phyloP scores from a whole-genome alignment of 805 yeast species.

The Suhomyces sp. region DNA sequence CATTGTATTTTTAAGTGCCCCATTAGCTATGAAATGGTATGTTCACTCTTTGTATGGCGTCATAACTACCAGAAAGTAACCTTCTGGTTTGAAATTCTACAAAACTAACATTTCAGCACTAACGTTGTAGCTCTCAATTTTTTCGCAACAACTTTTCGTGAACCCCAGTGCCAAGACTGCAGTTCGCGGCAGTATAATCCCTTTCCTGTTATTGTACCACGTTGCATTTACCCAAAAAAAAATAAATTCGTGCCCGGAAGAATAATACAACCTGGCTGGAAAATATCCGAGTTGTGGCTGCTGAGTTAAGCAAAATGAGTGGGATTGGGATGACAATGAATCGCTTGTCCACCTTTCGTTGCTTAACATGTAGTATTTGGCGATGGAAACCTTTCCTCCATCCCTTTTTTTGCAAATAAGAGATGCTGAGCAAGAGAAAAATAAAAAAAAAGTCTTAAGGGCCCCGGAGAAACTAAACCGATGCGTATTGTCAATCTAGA shows the following conservation, averaged over 20 bases:
- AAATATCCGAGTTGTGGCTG: neutral
- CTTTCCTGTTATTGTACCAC: neutral
- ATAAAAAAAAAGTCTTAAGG: neutral
- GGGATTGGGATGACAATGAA: neutral
- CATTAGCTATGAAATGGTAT: neutral
- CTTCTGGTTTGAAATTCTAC: neutral
- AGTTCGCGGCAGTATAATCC: neutral
- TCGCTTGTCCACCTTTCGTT: neutral
- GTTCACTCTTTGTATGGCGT: neutral
- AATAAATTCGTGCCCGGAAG: neutral
- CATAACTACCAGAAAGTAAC: neutral
- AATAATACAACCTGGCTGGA: neutral
- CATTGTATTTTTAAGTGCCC: neutral
- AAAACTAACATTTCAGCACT: neutral
- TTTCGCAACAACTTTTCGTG: neutral
- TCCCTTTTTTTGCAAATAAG: no score
- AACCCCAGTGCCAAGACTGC: neutral
- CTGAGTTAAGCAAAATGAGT: neutral
- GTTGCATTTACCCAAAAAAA: neutral
- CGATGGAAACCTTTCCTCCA: no score
- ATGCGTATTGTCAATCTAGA: neutral
- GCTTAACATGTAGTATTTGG: neutral
- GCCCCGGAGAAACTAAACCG: neutral
- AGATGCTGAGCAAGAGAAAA: neutral
- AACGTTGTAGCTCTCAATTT: neutral